Evolutionary conservation across 2,329 filamentous ascomycete genomes (phyloP), one percentile per base, ranked within the genome.

Genomic region (Epichloe uncinata): DNA sequence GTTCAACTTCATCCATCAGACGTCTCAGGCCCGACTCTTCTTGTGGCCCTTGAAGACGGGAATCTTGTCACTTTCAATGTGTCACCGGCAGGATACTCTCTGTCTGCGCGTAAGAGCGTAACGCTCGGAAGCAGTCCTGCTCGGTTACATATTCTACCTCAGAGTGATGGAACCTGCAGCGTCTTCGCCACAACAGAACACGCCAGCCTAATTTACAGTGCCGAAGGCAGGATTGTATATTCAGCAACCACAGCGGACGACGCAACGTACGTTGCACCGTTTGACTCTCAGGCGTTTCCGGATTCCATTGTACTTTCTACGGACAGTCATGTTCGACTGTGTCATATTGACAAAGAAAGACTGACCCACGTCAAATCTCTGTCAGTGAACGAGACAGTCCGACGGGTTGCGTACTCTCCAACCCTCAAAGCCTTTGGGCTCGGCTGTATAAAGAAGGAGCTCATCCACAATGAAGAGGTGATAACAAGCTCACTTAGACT

Each of bases 161-260:
- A 83, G 47, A 72, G 73, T 1, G 71, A 82, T 45, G 79, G 77
- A 0, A 69, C 87, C 0, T 85, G 77, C 62, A 94, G 86, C 58
- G 82, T 98, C 0, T 95, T 98, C 63, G 88, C 89, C 0, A 95
- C 88, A 0, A 95, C 89, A 51, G 93, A 98, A 60, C 88, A 96
- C 61, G 87, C 93, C 0, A 96, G 87, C 55, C 69, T 98, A 49
- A 95, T 98, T 45, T 96, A 98, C 62, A 86, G 85, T 8, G 82
- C 83, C 0, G 89, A 96, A 61, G 87, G 86, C 1, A 79, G 90
- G 20, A 84, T 96, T 40, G 81, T 95, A 1, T 98, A 94, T 68
- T 95, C 90, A 4, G 90, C 93, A 2, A 87, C 96, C 1, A 95
- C 91, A 12, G 88, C 90, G 3, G 87, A 95, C 53, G 84, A 89